phyloP scores from a whole-genome alignment of 176 grass and related monocot species.

The Eremochloa ophiuroides region DNA sequence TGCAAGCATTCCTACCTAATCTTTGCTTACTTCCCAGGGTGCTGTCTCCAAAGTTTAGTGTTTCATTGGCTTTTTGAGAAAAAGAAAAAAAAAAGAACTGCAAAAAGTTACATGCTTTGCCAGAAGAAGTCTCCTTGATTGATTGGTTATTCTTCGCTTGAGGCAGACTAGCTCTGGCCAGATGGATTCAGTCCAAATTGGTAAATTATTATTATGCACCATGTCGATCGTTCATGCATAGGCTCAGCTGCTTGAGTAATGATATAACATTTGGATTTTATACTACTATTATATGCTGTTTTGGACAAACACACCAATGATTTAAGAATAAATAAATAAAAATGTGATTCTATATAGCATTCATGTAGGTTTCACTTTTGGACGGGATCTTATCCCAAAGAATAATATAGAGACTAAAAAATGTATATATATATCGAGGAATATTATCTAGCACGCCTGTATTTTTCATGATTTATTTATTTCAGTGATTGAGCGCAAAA shows the following conservation, averaged over 20 bases:
- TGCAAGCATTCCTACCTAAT: constrained; percentile 54
- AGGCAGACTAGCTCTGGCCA: constrained; percentile 21
- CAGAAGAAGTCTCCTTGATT: constrained; percentile 39
- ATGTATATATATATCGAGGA: neutral
- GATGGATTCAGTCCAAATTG: constrained; percentile 24
- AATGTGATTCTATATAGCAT: neutral
- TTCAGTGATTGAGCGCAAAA: neutral
- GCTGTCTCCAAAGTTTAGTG: constrained; percentile 79
- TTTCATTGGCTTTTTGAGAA: constrained; percentile 32
- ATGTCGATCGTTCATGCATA: neutral
- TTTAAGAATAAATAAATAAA: neutral
- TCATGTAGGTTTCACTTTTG: neutral
- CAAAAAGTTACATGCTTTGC: constrained; percentile 45
- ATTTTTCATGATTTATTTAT: neutral
- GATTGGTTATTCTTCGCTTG: constrained; percentile 33
- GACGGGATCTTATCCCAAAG: constrained; percentile 34
- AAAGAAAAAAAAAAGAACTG: neutral
- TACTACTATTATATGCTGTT: neutral
- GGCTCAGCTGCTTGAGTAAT: neutral
- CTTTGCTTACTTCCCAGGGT: constrained; percentile 68
- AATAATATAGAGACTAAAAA: neutral
- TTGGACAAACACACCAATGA: neutral
- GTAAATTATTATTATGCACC: constrained; percentile 9
- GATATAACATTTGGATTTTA: neutral
- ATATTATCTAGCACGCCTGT: neutral